Percentiles rank a stretch among this genome's conserved stretches.
Evolutionary conservation across 2,329 filamentous ascomycete species (phyloP).

Genomic region (Penicillium sp.): DNA sequence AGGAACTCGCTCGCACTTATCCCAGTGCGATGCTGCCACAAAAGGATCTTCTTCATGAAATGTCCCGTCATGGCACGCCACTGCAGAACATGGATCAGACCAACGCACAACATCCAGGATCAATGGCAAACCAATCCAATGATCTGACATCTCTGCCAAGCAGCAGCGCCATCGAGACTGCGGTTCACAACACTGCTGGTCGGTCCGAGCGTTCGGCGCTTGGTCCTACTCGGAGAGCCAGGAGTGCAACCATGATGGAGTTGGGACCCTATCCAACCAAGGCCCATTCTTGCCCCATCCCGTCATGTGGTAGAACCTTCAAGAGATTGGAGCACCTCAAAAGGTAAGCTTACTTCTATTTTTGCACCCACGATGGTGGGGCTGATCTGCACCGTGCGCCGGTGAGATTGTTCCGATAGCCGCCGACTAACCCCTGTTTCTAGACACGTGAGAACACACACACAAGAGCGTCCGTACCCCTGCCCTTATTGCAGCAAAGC

Average conservation of each 20-base stretch:
- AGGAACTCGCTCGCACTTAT: constrained; percentile 72
- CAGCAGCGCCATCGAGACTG: constrained; percentile 60
- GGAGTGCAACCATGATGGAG: constrained; percentile 95
- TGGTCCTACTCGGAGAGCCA: constrained; percentile 81
- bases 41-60: constrained; percentile 71
- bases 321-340: constrained; percentile 99
- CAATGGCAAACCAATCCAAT: constrained; percentile 63
- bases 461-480: constrained; percentile 96
- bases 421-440: constrained; percentile 52
- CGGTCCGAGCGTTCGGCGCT: constrained; percentile 56
- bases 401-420: constrained; percentile 47
- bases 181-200: constrained; percentile 58
- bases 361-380: constrained; percentile 19
- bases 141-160: constrained; percentile 65
- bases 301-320: constrained; percentile 93
- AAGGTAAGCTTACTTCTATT: constrained; percentile 65
- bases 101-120: constrained; percentile 69
- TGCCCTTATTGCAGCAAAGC: constrained; percentile 98
- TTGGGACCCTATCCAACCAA: constrained; percentile 95
- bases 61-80: constrained; percentile 90
- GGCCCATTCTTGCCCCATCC: constrained; percentile 98
- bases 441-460: constrained; percentile 98
- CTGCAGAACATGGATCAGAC: constrained; percentile 80
- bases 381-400: constrained; percentile 33
- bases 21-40: constrained; percentile 70